phyloP scores from a whole-genome alignment of 163 green algal genomes.

The Scenedesmus sp. region DNA sequence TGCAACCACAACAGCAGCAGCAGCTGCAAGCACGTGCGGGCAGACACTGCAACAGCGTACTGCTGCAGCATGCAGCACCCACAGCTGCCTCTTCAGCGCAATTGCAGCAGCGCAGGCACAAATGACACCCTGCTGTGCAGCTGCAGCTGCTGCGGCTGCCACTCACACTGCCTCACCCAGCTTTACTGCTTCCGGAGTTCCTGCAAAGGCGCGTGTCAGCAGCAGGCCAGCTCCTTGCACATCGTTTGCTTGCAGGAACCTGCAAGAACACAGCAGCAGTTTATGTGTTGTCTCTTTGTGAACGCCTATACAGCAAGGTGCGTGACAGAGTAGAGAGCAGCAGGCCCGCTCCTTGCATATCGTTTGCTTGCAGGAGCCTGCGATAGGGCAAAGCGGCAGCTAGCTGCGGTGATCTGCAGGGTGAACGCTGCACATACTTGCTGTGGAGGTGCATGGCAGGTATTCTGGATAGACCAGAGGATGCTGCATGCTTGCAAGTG shows the following conservation, averaged over 20 bases:
- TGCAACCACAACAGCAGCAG: not conserved
- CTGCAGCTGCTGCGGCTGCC: not conserved
- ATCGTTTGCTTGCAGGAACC: constrained; percentile 22
- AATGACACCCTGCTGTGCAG: not conserved
- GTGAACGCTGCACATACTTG: no score
- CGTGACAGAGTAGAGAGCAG: no score
- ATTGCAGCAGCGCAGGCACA: no score
- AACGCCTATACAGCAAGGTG: not conserved
- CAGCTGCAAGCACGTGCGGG: not conserved
- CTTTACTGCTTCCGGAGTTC: constrained; percentile 49
- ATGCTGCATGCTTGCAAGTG: no score
- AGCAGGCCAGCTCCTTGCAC: constrained; percentile 47
- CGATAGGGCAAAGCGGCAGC: no score
- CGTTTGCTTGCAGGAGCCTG: no score
- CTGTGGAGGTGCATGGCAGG: no score
- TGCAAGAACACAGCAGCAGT: not conserved
- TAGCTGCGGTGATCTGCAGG: no score
- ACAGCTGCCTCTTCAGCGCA: not conserved
- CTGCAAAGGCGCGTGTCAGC: constrained; percentile 54
- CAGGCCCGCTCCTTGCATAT: no score
- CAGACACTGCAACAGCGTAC: no score
- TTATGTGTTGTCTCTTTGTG: no score
- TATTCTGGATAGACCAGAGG: no score
- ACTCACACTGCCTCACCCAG: constrained; percentile 55
- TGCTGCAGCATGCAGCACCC: not conserved